phyloP scores from a whole-genome alignment of 495 filamentous ascomycete species.

The Geoglossum glabrum region DNA sequence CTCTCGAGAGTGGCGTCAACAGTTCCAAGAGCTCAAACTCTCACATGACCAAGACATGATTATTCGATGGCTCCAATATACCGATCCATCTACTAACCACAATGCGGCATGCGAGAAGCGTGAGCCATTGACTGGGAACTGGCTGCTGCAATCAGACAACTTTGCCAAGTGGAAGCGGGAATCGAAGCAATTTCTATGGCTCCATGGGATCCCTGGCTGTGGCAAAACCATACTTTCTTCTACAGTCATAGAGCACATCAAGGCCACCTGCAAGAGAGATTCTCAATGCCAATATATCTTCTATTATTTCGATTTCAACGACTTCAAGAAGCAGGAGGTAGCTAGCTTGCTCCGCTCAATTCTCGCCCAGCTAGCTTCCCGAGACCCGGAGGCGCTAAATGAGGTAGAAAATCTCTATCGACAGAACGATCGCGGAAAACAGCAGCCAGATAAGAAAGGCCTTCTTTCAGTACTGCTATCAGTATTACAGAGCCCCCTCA shows the following conservation, averaged over 20 bases:
- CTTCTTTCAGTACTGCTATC: not conserved
- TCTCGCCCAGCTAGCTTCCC: not conserved
- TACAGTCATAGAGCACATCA: not conserved
- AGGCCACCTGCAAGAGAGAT: not conserved
- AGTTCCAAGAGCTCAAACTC: too few relatives aligned
- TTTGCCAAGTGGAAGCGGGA: not conserved
- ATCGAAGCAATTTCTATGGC: not conserved
- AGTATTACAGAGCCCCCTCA: slow-evolving; percentile 9
- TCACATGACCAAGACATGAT: too few relatives aligned
- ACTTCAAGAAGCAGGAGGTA: not conserved
- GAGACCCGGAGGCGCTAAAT: slow-evolving; percentile 2
- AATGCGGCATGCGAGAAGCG: not conserved
- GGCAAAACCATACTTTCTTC: slow-evolving; percentile 3
- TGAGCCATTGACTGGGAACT: not conserved
- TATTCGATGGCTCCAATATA: not conserved
- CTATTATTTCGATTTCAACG: slow-evolving; percentile 8
- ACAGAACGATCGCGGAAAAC: slow-evolving; percentile 6
- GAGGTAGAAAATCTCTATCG: slow-evolving; percentile 6
- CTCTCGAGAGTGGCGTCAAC: not conserved
- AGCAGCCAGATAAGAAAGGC: slow-evolving; percentile 6
- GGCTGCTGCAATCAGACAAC: not conserved
- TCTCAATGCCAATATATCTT: not conserved
- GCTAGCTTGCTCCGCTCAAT: not conserved
- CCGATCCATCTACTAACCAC: slow-evolving; percentile 3
- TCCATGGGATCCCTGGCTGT: slow-evolving; percentile 2